Percentiles rank a stretch among this genome's conserved stretches.
phyloP scores from a whole-genome alignment of 2,329 filamentous ascomycete genomes.

The Plenodomus biglobosus region DNA sequence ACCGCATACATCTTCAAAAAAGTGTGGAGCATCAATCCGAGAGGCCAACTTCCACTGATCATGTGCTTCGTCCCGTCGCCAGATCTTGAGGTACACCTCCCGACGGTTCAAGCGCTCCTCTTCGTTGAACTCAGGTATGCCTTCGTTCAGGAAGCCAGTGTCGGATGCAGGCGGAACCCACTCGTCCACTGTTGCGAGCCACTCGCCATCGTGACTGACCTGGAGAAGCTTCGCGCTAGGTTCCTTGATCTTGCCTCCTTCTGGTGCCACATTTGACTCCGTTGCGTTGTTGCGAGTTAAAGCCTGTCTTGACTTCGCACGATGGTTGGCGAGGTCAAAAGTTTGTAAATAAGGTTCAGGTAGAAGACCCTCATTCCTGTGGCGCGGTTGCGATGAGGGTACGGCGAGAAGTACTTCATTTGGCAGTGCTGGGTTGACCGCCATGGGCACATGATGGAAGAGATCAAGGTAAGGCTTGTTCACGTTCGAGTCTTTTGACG shows the following conservation, averaged over 20 bases:
- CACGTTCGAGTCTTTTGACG: slow-evolving; percentile 23
- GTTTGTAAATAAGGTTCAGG: slow-evolving; percentile 72
- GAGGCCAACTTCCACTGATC: slow-evolving; percentile 72
- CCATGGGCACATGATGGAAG: slow-evolving; percentile 40
- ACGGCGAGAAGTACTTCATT: slow-evolving; percentile 52
- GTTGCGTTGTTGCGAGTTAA: slow-evolving; percentile 86
- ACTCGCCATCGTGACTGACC: slow-evolving; percentile 77
- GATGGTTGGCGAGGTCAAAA: slow-evolving; percentile 78
- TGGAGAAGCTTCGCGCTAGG: slow-evolving; percentile 75
- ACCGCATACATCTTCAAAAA: slow-evolving; percentile 49
- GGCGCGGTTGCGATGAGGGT: slow-evolving; percentile 54
- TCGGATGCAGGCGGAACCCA: slow-evolving; percentile 78
- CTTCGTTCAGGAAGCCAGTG: slow-evolving; percentile 56
- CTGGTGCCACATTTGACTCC: slow-evolving; percentile 72
- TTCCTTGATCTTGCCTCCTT: slow-evolving; percentile 70
- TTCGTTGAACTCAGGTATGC: slow-evolving; percentile 44
- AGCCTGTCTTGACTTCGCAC: slow-evolving; percentile 82
- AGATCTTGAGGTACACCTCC: slow-evolving; percentile 89
- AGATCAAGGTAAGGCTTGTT: slow-evolving; percentile 21
- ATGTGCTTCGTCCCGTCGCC: slow-evolving; percentile 65
- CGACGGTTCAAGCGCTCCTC: slow-evolving; percentile 54
- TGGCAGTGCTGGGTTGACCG: slow-evolving; percentile 45
- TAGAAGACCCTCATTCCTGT: slow-evolving; percentile 27
- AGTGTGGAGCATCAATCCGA: slow-evolving; percentile 81
- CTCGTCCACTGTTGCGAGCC: slow-evolving; percentile 89